Conservation (phyloP, 306 rosid species). For the Corylus heterophylla region DNA sequence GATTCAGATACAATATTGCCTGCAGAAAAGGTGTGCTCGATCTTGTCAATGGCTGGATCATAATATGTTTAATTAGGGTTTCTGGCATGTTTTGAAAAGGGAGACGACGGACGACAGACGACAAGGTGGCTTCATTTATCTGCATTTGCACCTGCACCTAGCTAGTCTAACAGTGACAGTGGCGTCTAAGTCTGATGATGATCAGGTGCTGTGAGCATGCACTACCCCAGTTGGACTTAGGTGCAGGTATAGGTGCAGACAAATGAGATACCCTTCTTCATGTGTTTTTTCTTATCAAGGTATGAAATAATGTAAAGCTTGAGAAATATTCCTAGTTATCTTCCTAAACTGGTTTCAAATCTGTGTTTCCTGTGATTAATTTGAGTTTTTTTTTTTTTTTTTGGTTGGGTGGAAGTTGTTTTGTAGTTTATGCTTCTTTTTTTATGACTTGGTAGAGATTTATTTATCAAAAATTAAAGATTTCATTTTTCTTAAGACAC, state of each 20-base stretch:
- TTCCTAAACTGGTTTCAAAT: background rate
- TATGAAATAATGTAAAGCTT: background rate
- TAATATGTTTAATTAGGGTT: background rate
- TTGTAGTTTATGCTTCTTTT: no score
- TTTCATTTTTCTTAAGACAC: no score
- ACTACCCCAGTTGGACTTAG: background rate
- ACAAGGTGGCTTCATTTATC: constrained; percentile 34
- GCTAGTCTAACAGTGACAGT: background rate
- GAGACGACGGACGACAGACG: background rate
- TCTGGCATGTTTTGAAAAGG: background rate
- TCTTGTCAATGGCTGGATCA: no score
- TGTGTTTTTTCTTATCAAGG: background rate
- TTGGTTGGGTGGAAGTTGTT: background rate
- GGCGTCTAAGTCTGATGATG: no score
- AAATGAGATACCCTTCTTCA: constrained; percentile 26
- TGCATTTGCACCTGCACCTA: constrained; percentile 64
- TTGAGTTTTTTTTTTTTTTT: background rate
- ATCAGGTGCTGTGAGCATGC: no score
- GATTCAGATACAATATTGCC: no score
- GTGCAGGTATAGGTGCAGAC: constrained; percentile 37
- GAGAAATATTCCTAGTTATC: background rate
- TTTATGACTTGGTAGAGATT: no score
- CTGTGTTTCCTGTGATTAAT: background rate
- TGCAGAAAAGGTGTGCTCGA: no score
- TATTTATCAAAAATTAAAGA: no score